A percentile compares a stretch with the other conserved stretches of the same genome.
Evolutionary conservation across 2,329 filamentous ascomycete genomes (phyloP).

Genomic region (Teratosphaeria viscida): DNA sequence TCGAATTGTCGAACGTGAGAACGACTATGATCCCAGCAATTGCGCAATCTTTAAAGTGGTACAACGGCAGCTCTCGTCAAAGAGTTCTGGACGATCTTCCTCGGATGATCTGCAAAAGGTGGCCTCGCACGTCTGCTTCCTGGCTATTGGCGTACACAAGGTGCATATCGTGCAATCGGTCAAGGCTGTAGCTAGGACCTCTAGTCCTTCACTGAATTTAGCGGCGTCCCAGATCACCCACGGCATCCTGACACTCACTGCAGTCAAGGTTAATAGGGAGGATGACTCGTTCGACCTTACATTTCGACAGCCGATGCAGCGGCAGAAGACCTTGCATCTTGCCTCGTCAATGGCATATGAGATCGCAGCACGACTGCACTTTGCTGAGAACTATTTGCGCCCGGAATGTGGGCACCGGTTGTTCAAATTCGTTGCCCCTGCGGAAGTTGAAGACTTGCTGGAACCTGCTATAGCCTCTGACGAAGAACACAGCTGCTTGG

Average conservation of each 20-base stretch:
- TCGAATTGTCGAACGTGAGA: slow-evolving; percentile 51
- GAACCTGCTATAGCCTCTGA: slow-evolving; percentile 39
- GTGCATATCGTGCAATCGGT: slow-evolving; percentile 57
- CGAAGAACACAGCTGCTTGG: slow-evolving; percentile 52
- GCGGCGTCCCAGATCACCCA: slow-evolving; percentile 44
- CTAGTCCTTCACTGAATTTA: slow-evolving; percentile 43
- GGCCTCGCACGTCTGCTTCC: slow-evolving; percentile 54
- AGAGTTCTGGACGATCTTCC: slow-evolving; percentile 46
- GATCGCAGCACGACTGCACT: slow-evolving; percentile 51
- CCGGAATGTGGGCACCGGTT: slow-evolving; percentile 56
- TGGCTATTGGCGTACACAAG: slow-evolving; percentile 59
- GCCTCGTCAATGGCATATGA: slow-evolving; percentile 55
- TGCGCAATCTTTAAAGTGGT: slow-evolving; percentile 62
- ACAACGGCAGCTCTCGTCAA: slow-evolving; percentile 46
- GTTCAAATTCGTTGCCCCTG: slow-evolving; percentile 52
- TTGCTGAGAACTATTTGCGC: slow-evolving; percentile 52
- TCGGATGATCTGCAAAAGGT: slow-evolving; percentile 57
- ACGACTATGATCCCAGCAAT: slow-evolving; percentile 57
- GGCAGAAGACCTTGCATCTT: slow-evolving; percentile 46
- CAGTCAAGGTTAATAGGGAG: slow-evolving; percentile 47
- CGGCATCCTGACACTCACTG: slow-evolving; percentile 53
- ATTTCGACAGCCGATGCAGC: slow-evolving; percentile 48
- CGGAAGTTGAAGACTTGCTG: slow-evolving; percentile 42
- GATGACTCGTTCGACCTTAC: slow-evolving; percentile 59
- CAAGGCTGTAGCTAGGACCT: slow-evolving; percentile 44